Conservation (phyloP, 805 yeast genomes). For the Blastobotrys robertii region DNA sequence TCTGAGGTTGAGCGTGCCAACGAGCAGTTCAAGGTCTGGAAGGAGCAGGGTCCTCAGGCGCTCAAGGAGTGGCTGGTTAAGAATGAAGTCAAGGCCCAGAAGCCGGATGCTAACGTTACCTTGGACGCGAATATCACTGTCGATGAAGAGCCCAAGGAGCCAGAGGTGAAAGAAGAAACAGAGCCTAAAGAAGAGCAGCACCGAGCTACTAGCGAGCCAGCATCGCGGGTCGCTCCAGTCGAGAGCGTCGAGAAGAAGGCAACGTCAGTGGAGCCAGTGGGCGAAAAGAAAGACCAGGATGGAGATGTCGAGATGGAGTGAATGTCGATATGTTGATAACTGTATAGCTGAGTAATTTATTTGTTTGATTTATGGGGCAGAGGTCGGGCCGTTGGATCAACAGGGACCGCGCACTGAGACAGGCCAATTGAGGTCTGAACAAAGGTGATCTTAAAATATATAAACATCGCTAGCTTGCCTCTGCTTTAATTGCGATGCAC, state of each 20-base stretch:
- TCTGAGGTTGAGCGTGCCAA: constrained; percentile 26
- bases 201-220: constrained; percentile 2
- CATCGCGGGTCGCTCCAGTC: constrained; percentile 8
- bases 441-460: too few species aligned
- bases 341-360: not conserved
- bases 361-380: too few species aligned
- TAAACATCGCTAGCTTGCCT: too few species aligned
- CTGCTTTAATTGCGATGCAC: too few species aligned
- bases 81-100: constrained; percentile 11
- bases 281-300: constrained; percentile 18
- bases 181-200: constrained; percentile 13
- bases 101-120: not conserved
- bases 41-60: constrained; percentile 19
- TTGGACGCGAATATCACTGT: not conserved
- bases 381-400: too few species aligned
- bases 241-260: constrained; percentile 4
- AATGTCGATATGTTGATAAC: constrained; percentile 1
- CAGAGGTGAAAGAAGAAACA: constrained; percentile 2
- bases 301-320: constrained; percentile 26
- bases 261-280: not conserved
- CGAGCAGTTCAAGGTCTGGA: constrained; percentile 17
- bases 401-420: too few species aligned
- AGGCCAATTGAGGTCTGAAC: too few species aligned
- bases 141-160: constrained; percentile 7
- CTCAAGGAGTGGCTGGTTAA: constrained; percentile 5